A percentile compares a stretch with the other conserved stretches of the same genome.
These are phyloP conservation scores for Xylona heveae DNA, from an alignment of 495 filamentous ascomycete genomes.

Conservation along the genomic window DNA sequence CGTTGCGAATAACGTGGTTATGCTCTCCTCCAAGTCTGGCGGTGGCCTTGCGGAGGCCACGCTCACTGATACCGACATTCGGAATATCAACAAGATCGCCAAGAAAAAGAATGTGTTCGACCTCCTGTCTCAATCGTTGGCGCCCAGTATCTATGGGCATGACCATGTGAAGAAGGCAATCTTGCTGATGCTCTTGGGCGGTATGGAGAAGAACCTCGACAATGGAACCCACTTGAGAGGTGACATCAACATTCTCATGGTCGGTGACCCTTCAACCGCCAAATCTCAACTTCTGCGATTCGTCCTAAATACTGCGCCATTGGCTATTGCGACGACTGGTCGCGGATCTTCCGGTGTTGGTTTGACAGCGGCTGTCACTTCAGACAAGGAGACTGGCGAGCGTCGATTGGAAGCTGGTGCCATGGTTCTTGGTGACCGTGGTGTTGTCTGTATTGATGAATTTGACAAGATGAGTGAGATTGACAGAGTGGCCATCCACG, in stretches of 20 bases:
- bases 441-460: slow-evolving; percentile 97
- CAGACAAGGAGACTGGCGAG: slow-evolving; percentile 95
- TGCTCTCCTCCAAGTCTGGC: slow-evolving; percentile 87
- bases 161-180: slow-evolving; percentile 98
- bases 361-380: slow-evolving; percentile 91
- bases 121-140: slow-evolving; percentile 81
- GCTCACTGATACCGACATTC: slow-evolving; percentile 94
- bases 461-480: slow-evolving; percentile 99
- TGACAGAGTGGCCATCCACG: slow-evolving; percentile 95
- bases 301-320: slow-evolving; percentile 87
- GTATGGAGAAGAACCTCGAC: slow-evolving; percentile 96
- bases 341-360: slow-evolving; percentile 94
- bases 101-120: slow-evolving; percentile 94
- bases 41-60: slow-evolving; percentile 80
- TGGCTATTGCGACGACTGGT: slow-evolving; percentile 95
- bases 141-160: slow-evolving; percentile 95
- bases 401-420: slow-evolving; percentile 88
- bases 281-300: slow-evolving; percentile 97
- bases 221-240: slow-evolving; percentile 96
- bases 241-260: slow-evolving; percentile 99
- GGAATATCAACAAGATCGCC: slow-evolving; percentile 93
- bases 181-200: slow-evolving; percentile 87
- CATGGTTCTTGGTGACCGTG: slow-evolving; percentile 94
- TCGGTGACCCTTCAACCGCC: slow-evolving; percentile 94
- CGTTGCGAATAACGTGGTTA: slow-evolving; percentile 84